Conservation (phyloP, 257 asterid genomes). For the Solanum etuberosum region DNA sequence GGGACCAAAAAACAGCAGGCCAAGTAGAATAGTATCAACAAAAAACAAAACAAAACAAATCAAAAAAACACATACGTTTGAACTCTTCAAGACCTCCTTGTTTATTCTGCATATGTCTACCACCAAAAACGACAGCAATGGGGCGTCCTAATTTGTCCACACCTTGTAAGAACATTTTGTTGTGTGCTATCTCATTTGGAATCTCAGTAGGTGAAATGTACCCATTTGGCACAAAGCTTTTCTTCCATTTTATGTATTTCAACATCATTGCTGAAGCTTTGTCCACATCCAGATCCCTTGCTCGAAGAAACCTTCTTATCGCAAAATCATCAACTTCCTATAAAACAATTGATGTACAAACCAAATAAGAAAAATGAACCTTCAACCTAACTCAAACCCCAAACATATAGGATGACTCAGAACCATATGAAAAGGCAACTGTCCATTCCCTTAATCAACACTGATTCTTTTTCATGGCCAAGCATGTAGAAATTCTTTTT, state of each 20-base stretch:
- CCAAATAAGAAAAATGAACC: neutral
- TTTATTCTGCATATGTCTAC: conserved; percentile 36
- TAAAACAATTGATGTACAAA: neutral
- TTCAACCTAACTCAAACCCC: neutral
- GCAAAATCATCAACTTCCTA: conserved; percentile 55
- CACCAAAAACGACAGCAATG: conserved; percentile 43
- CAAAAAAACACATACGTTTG: conserved; percentile 32
- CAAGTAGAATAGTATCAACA: neutral
- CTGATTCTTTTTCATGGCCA: too few species aligned
- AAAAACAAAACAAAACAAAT: neutral
- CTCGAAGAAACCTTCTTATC: conserved; percentile 66
- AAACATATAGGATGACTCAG: neutral
- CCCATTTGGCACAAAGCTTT: conserved; percentile 45
- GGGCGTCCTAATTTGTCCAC: conserved; percentile 63
- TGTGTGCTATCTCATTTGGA: conserved; percentile 40
- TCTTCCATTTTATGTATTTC: conserved; percentile 48
- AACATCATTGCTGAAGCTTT: conserved; percentile 47
- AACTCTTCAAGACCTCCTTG: conserved; percentile 55
- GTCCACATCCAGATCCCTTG: conserved; percentile 47
- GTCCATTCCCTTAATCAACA: neutral
- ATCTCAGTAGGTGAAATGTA: conserved; percentile 34
- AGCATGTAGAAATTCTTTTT: neutral
- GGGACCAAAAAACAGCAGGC: neutral
- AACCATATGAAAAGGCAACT: neutral
- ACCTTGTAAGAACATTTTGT: conserved; percentile 68